Conservation (phyloP, 768 basidiomycete genomes). For the Pholiota microspora region DNA sequence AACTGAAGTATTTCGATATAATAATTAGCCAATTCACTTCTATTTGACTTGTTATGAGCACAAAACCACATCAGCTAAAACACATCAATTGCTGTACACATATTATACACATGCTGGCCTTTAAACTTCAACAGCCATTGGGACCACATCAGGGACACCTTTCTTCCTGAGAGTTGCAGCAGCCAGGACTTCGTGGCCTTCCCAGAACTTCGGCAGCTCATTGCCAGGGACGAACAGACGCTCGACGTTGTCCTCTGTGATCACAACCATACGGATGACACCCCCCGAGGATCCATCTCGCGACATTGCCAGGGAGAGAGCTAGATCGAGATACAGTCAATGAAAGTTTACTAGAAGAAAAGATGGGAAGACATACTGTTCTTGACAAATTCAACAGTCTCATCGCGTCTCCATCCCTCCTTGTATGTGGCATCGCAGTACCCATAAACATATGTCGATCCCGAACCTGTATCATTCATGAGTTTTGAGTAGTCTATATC, state of each 20-base stretch:
- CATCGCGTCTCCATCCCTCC: constrained; percentile 87
- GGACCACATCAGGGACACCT: constrained; percentile 30
- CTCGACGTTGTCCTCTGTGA: constrained; percentile 90
- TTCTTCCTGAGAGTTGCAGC: constrained; percentile 28
- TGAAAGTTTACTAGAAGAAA: background rate
- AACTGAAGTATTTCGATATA: no score
- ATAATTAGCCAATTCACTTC: no score
- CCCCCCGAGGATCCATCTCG: constrained; percentile 98
- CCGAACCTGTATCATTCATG: constrained; percentile 59
- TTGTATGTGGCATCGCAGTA: constrained; percentile 98
- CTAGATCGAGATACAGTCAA: constrained; percentile 37
- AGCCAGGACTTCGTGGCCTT: constrained; percentile 72
- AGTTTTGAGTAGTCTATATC: background rate
- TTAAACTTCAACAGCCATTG: constrained; percentile 49
- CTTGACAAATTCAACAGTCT: constrained; percentile 92
- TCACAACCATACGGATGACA: constrained; percentile 95
- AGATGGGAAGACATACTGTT: constrained; percentile 68
- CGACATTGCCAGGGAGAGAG: constrained; percentile 93
- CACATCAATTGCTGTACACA: constrained; percentile 2
- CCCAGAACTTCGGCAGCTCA: constrained; percentile 87
- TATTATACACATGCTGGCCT: constrained; percentile 9
- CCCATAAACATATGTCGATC: constrained; percentile 97
- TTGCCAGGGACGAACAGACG: constrained; percentile 90
- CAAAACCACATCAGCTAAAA: no score
- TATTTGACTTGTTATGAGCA: no score